Percentiles rank a stretch among this genome's conserved stretches.
Evolutionary conservation across 2,329 filamentous ascomycete genomes (phyloP).

Genomic region (Exophiala sideris): DNA sequence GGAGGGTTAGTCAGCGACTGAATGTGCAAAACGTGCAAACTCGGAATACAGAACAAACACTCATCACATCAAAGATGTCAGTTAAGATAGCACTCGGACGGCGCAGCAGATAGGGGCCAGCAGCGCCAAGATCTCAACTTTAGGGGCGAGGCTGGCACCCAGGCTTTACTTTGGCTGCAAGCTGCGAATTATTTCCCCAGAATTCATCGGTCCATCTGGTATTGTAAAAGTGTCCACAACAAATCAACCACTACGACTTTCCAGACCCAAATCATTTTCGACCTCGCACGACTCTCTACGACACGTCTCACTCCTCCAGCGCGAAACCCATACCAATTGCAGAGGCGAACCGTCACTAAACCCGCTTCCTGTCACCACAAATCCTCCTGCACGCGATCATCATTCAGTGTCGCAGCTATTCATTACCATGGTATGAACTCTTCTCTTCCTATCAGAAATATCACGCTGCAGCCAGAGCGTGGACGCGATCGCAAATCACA

Average conservation of each 20-base stretch:
- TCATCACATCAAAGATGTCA: too few species aligned
- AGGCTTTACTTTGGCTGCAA: background rate
- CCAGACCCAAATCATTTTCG: background rate
- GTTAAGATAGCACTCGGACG: too few species aligned
- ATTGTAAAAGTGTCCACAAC: slow-evolving; percentile 20
- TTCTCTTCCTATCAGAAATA: background rate
- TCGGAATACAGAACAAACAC: too few species aligned
- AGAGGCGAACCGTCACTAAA: too few species aligned
- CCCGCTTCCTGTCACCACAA: background rate
- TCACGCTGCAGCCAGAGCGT: too few species aligned
- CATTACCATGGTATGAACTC: slow-evolving; percentile 5
- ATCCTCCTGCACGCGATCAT: background rate
- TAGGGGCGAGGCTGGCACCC: background rate
- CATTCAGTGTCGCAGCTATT: background rate
- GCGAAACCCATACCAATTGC: too few species aligned
- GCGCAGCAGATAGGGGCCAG: too few species aligned
- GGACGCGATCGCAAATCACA: too few species aligned
- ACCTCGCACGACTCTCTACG: background rate
- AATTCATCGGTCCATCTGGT: background rate
- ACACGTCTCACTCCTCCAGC: too few species aligned
- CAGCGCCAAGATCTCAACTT: too few species aligned
- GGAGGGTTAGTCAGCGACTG: too few species aligned
- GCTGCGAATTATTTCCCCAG: slow-evolving; percentile 13
- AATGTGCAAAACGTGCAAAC: too few species aligned
- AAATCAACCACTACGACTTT: background rate